Evolutionary conservation across 257 asterid species (phyloP).

Genomic region (Solanum bulbocastanum): DNA sequence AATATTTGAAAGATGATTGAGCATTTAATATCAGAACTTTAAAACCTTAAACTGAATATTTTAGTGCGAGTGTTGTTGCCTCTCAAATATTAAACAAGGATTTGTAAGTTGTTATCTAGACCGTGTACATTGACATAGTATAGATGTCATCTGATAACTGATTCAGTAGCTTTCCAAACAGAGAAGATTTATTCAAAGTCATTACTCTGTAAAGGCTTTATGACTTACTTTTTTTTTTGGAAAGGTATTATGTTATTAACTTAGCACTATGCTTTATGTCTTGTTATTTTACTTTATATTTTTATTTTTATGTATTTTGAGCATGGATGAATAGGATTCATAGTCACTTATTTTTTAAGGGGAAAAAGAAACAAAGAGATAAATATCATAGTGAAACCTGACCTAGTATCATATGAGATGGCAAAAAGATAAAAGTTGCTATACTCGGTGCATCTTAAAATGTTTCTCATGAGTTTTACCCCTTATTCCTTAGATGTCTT

Average conservation of each 20-base stretch:
- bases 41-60: background rate
- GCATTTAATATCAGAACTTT: too few relatives aligned
- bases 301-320: background rate
- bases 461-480: background rate
- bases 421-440: background rate
- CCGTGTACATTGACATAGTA: background rate
- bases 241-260: background rate
- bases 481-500: slow-evolving; percentile 40
- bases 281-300: background rate
- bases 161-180: background rate
- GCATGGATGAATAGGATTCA: background rate
- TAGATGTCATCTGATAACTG: background rate
- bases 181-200: background rate
- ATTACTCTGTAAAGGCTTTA: background rate
- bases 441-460: background rate
- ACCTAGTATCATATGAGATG: background rate
- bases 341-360: background rate
- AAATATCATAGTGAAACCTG: background rate
- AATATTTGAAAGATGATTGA: too few relatives aligned
- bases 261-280: background rate
- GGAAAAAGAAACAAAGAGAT: background rate
- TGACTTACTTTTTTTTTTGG: background rate
- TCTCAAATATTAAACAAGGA: background rate
- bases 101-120: background rate
- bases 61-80: background rate